These are phyloP conservation scores for Saprolegnia parasitica DNA, from an alignment of 352 stramenopile genomes.

Conservation along the genomic window DNA sequence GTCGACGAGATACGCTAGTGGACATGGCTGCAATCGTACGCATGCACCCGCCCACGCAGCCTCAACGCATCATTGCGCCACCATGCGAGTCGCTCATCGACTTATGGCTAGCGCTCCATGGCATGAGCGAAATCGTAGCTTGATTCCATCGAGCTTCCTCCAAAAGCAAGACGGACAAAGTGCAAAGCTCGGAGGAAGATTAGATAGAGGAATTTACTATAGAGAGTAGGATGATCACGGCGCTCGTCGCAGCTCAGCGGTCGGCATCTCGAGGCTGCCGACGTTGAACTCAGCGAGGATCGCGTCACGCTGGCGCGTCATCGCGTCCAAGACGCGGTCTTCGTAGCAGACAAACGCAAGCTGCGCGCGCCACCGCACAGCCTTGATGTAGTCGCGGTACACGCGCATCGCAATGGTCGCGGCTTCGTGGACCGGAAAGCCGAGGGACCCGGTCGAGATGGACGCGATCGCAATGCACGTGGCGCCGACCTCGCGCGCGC, in stretches of 20 bases:
- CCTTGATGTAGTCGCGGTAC: constrained; percentile 37
- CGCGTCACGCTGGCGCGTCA: background rate
- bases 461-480: constrained; percentile 34
- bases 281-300: constrained; percentile 20
- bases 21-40: too few relatives aligned
- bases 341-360: constrained; percentile 22
- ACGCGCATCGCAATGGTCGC: constrained; percentile 44
- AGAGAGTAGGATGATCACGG: too few relatives aligned
- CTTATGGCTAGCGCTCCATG: too few relatives aligned
- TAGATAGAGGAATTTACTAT: too few relatives aligned
- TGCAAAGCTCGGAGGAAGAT: too few relatives aligned
- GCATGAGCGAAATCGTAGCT: too few relatives aligned
- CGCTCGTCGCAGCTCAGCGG: background rate
- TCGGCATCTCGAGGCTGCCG: background rate
- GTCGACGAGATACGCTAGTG: too few relatives aligned
- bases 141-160: too few relatives aligned
- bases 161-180: too few relatives aligned
- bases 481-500: constrained; percentile 30
- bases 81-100: too few relatives aligned
- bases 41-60: too few relatives aligned
- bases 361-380: background rate
- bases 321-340: background rate
- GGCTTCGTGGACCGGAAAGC: constrained; percentile 36
- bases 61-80: too few relatives aligned
- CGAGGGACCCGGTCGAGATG: constrained; percentile 36